Base-by-base conservation (phyloP, 2,329 filamentous ascomycete genomes). In the Nigrospora oryzae region DNA sequence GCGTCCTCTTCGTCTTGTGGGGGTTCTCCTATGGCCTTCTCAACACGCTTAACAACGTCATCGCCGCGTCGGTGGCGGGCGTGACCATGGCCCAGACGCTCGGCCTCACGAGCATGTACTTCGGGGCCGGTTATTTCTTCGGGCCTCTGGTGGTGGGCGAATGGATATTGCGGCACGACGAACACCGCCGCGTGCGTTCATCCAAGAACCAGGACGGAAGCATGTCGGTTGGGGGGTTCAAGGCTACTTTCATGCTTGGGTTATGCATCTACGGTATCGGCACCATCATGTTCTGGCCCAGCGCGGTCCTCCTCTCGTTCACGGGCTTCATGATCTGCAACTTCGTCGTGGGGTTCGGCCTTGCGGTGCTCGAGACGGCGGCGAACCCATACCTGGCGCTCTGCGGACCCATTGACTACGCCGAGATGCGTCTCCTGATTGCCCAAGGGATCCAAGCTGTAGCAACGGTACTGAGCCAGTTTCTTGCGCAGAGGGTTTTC, bases 1-100 rank as follows among this genome's bases (percentile, higher is more conserved):
- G 86, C 1, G 75, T 90, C 7, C 69, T 95, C 0, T 95, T 95
- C 65, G 81, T 95, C 51, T 69, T 95, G 3, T 95, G 89, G 89
- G 90, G 90, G 0, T 84, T 95, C 46, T 89, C 89, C 0, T 95
- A 95, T 54, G 90, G 90, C 1, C 74, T 95, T 2, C 70, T 95
- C 6, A 89, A 93, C 56, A 84, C 83, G 0, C 74, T 96, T 28
- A 95, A 95, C 59, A 75, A 74, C 16, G 79, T 80, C 19, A 82
- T 89, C 43, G 79, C 83, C 33, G 23, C 23, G 5, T 58, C 64
- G 12, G 75, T 88, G 6, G 75, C 82, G 13, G 56, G 74, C 17
- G 83, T 85, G 71, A 75, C 70, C 1, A 62, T 70, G 0, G 73
- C 77, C 7, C 74, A 89, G 60, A 82, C 76, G 0, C 66, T 88